A percentile compares a stretch with the other conserved stretches of the same genome.
These are phyloP conservation scores for Fomes fomentarius DNA, from an alignment of 1,284 basidiomycete species.

Conservation along the genomic window DNA sequence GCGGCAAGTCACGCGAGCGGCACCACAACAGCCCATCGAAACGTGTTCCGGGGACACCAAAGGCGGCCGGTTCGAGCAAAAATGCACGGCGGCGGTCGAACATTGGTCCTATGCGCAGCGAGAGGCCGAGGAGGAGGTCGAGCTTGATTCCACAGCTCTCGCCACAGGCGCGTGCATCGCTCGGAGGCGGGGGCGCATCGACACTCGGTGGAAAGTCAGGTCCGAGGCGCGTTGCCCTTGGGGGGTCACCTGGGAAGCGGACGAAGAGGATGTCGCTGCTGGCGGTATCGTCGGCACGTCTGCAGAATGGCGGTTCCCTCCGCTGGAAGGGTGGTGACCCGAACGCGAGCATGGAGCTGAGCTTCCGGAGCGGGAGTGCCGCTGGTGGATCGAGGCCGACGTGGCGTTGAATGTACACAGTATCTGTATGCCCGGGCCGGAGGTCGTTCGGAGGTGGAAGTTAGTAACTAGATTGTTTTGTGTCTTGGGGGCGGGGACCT, in stretches of 20 bases:
- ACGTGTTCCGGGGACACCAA: slow-evolving; percentile 50
- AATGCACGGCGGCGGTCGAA: slow-evolving; percentile 65
- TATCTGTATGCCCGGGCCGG: not conserved
- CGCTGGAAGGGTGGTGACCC: slow-evolving; percentile 40
- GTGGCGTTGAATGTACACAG: slow-evolving; percentile 16
- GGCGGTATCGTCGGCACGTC: slow-evolving; percentile 35
- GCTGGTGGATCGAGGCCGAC: slow-evolving; percentile 22
- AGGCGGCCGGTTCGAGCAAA: slow-evolving; percentile 40
- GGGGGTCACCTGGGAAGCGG: slow-evolving; percentile 60
- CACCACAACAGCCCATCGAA: slow-evolving; percentile 50
- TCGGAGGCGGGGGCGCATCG: slow-evolving; percentile 21
- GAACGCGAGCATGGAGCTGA: slow-evolving; percentile 55
- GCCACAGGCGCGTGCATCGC: slow-evolving; percentile 35
- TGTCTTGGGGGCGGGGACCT: slow-evolving; percentile 18
- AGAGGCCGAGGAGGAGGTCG: slow-evolving; percentile 72
- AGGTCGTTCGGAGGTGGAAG: not conserved
- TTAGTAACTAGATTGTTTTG: not conserved
- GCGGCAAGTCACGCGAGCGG: slow-evolving; percentile 41
- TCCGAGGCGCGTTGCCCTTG: slow-evolving; percentile 32
- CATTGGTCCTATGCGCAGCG: slow-evolving; percentile 69
- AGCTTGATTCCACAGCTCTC: slow-evolving; percentile 76
- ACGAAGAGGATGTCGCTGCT: slow-evolving; percentile 63
- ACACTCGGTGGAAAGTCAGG: slow-evolving; percentile 27
- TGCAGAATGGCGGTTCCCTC: slow-evolving; percentile 37
- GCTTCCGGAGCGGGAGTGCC: slow-evolving; percentile 39